Conservation (phyloP, 192 early-diverging fungal genomes). For the Haplosporangium gracile region DNA sequence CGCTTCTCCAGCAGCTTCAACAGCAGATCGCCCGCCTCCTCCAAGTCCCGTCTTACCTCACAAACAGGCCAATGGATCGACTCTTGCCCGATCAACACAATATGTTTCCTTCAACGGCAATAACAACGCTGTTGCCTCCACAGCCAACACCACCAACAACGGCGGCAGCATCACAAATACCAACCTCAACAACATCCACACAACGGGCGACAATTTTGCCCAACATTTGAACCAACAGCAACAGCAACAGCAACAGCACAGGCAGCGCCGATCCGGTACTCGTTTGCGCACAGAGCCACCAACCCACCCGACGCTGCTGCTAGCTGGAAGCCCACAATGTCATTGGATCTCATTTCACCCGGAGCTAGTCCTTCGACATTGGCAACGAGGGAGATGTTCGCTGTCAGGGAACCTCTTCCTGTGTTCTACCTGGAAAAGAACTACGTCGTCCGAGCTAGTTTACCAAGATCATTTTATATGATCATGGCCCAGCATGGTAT, state of each 20-base stretch:
- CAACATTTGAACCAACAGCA: neutral
- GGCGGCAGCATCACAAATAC: neutral
- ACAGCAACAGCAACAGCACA: neutral
- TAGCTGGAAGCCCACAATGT: constrained; percentile 37
- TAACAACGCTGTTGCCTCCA: neutral
- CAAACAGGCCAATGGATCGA: constrained; percentile 31
- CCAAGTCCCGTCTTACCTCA: constrained; percentile 23
- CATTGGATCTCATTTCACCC: constrained; percentile 29
- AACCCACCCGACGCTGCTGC: constrained; percentile 18
- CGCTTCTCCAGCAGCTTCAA: neutral
- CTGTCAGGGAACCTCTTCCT: constrained; percentile 50
- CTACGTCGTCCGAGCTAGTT: constrained; percentile 59
- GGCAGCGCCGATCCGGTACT: constrained; percentile 22
- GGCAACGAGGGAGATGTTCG: constrained; percentile 58
- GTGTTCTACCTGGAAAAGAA: constrained; percentile 56
- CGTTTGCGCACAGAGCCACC: constrained; percentile 14
- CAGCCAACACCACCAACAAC: neutral
- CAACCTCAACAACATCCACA: neutral
- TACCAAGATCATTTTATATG: constrained; percentile 70
- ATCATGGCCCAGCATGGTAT: constrained; percentile 66
- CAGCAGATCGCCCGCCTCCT: constrained; percentile 13
- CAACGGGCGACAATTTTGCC: neutral
- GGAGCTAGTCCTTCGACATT: constrained; percentile 42
- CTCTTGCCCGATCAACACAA: constrained; percentile 5
- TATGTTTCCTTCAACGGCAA: neutral